Conservation (phyloP, 176 grass and related monocot species). For the Lolium multiflorum region DNA sequence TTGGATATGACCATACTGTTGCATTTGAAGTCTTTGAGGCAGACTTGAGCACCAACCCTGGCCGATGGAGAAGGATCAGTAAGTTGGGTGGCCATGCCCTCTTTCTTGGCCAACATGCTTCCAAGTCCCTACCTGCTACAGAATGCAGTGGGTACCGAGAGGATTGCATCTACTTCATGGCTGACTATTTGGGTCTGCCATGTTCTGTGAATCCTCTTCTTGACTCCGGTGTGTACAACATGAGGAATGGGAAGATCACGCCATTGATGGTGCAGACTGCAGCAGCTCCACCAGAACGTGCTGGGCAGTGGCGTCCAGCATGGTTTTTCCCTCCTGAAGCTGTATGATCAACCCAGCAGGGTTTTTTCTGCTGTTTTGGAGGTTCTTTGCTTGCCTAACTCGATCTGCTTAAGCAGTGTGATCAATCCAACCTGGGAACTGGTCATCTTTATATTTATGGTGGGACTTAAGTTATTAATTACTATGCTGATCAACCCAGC, state of each 20-base stretch:
- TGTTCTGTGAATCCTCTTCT: background rate
- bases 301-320: background rate
- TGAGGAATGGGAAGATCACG: background rate
- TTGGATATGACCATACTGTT: background rate
- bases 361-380: background rate
- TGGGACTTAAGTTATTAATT: no score
- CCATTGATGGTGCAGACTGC: background rate
- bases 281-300: background rate
- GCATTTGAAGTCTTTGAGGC: background rate
- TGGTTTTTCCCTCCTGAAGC: background rate
- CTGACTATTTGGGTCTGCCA: background rate
- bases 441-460: no score
- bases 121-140: conserved; percentile 3
- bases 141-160: background rate
- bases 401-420: no score
- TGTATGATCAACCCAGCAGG: background rate
- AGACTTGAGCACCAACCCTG: conserved; percentile 3
- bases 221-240: conserved; percentile 26
- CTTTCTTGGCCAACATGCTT: conserved; percentile 10
- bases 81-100: conserved; percentile 7
- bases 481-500: no score
- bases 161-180: background rate
- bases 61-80: background rate
- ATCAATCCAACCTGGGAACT: no score
- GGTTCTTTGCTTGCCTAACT: no score